A percentile compares a stretch with the other conserved stretches of the same genome.
Evolutionary conservation across 1,284 basidiomycete genomes (phyloP).

Genomic region (Pyrrhoderma noxium): DNA sequence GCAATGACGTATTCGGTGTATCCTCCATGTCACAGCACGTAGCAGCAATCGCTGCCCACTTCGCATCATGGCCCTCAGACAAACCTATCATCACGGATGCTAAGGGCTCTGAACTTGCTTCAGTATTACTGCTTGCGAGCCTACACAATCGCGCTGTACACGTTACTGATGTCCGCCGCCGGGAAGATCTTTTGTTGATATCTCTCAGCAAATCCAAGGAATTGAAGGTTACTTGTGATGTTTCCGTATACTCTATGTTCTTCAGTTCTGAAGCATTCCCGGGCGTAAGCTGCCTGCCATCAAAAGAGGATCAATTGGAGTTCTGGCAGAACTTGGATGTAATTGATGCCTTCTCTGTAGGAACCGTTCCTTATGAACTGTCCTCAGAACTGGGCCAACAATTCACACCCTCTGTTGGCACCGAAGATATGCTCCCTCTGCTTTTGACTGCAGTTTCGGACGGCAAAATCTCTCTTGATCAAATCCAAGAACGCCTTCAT

Average conservation of each 20-base stretch:
- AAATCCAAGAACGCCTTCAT: slow-evolving; percentile 74
- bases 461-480: slow-evolving; percentile 76
- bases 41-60: slow-evolving; percentile 75
- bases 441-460: slow-evolving; percentile 83
- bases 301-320: slow-evolving; percentile 71
- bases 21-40: slow-evolving; percentile 34
- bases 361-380: slow-evolving; percentile 75
- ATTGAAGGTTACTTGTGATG: slow-evolving; percentile 94
- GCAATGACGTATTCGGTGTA: slow-evolving; percentile 46
- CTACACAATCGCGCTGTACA: slow-evolving; percentile 88
- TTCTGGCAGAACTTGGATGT: slow-evolving; percentile 84
- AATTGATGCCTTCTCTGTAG: slow-evolving; percentile 92
- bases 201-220: slow-evolving; percentile 92
- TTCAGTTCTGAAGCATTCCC: slow-evolving; percentile 77
- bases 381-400: slow-evolving; percentile 61
- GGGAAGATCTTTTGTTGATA: slow-evolving; percentile 88
- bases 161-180: slow-evolving; percentile 85
- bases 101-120: slow-evolving; percentile 87
- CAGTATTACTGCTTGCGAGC: slow-evolving; percentile 87
- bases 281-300: slow-evolving; percentile 62
- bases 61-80: slow-evolving; percentile 85
- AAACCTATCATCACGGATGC: slow-evolving; percentile 95
- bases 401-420: slow-evolving; percentile 70
- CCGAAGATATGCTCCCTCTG: slow-evolving; percentile 85
- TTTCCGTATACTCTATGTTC: slow-evolving; percentile 90